Base-by-base conservation (phyloP, 371 early-diverging fungal species). In the Nematocida major region DNA sequence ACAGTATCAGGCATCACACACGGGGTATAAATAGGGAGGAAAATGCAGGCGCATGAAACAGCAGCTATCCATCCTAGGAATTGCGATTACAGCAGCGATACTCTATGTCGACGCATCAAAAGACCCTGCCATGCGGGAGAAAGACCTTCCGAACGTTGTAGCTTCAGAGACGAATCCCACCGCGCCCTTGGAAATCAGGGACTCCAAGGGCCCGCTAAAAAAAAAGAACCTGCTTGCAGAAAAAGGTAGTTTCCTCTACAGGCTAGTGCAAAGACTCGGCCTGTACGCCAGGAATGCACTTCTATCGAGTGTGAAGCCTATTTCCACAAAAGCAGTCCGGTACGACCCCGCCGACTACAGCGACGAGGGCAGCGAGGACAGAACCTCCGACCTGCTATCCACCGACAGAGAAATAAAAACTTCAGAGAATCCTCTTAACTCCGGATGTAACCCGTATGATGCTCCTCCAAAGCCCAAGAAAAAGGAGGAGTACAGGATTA, bases 121-220 rank as follows among this genome's bases (percentile, higher is more conserved):
- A 7, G 51, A 5, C 5, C 20, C n/a, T n/a, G n/a, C n/a, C n/a
- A n/a, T n/a, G n/a, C n/a, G 26, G 26, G 11, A 34, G 1, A 1
- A 1, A n/a, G 22, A 34, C 9, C 1, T 15, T 32, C 34, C 38
- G 11, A 36, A 57, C 36, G 34, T 9, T 18, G 38, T 0, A 15
- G 57, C 57, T 34, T 11, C 38, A 3, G 32, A 61, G 22, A 39
- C 62, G 38, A 34, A 36, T 7, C 30, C 34, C 5, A 15, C 57
- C 1, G 5, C 22, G 5, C 11, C 9, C 43, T 26, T 57, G 36
- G 22, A 57, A 13, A 36, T 34, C 26, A 57, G 15, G n/a, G 34
- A 28, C 36, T 57, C 57, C 38, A 57, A 57, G n/a, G n/a, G n/a
- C n/a, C n/a, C n/a, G n/a, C n/a, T n/a, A 57, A 57, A 57, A 57